Evolutionary conservation across 352 stramenopile genomes (phyloP), one percentile per base, ranked within the genome.

Genomic region (Globisporangium iwayamae): DNA sequence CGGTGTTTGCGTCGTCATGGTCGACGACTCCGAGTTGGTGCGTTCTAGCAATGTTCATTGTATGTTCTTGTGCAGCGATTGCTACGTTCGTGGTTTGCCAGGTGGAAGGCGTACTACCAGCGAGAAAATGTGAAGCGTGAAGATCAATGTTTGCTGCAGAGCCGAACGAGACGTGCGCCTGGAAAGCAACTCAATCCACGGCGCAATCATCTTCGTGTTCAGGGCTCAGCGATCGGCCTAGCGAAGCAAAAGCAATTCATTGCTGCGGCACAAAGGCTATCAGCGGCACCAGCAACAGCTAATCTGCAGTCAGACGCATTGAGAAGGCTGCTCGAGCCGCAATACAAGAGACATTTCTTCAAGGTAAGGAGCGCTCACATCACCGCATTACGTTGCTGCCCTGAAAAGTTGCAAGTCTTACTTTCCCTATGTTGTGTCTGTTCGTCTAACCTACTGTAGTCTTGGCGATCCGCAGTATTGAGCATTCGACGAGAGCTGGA

Each of bases 331-430:
- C 1, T 50, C 9, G 28, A 51, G 25, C 51, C 20, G 16, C 47
- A 28, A 65, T 30, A 0, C 59, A 65, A 55, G 22, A 22, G 22
- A 7, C 47, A n/a, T 1, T 25, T 43, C 2, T 65, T 65, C 48
- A 58, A 59, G 48, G 59, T 65, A 28, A 28, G 25, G 25, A 28
- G 25, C 1, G 25, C 25, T 28, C 25, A 28, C 25, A 28, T 28
- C 25, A 28, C 25, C 25, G 25, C 25, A 28, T 28, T 28, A 28
- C 25, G 25, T 28, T 28, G 25, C 25, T 28, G 25, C 25, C 25
- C 25, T 28, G 47, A 13, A 3, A 18, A 18, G 14, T 20, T 16
- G 16, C 14, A 22, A 14, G 28, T 3, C 50, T 45, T 8, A 45
- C 32, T 9, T 47, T 30, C 32, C 18, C 25, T 20, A 45, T 4